A percentile compares a stretch with the other conserved stretches of the same genome.
Evolutionary conservation across 1,284 basidiomycete species (phyloP).

Genomic region (Trametes versicolor): DNA sequence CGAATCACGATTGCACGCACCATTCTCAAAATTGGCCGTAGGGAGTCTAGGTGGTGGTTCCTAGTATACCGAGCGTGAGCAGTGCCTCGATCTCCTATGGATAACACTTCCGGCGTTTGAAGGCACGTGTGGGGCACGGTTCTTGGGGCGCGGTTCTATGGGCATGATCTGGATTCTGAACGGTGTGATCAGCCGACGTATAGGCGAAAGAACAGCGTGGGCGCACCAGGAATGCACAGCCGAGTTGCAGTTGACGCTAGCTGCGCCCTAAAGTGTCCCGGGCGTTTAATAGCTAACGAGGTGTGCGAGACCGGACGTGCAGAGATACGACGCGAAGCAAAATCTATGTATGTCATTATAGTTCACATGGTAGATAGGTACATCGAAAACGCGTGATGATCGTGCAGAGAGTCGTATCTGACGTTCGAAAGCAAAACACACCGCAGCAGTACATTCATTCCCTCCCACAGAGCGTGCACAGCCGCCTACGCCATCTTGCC

Average conservation of each 20-base stretch:
- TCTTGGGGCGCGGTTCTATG: background rate
- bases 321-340: background rate
- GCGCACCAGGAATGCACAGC: too few relatives aligned
- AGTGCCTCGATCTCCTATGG: background rate
- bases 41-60: too few relatives aligned
- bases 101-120: background rate
- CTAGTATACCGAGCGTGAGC: too few relatives aligned
- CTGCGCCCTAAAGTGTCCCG: too few relatives aligned
- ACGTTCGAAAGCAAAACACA: conserved; percentile 20
- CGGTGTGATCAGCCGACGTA: too few relatives aligned
- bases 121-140: background rate
- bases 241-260: too few relatives aligned
- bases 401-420: conserved; percentile 14
- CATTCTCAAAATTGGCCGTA: too few relatives aligned
- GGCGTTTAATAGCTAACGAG: too few relatives aligned
- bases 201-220: too few relatives aligned
- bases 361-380: conserved; percentile 30
- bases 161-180: background rate
- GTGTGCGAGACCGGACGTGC: too few relatives aligned
- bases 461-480: background rate
- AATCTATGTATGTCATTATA: conserved; percentile 32
- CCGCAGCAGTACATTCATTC: background rate
- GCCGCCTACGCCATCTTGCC: conserved; percentile 58
- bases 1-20: too few relatives aligned
- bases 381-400: conserved; percentile 19